These are phyloP conservation scores for Lasiosphaeris hirsuta DNA, from an alignment of 495 filamentous ascomycete genomes.

Conservation along the genomic window DNA sequence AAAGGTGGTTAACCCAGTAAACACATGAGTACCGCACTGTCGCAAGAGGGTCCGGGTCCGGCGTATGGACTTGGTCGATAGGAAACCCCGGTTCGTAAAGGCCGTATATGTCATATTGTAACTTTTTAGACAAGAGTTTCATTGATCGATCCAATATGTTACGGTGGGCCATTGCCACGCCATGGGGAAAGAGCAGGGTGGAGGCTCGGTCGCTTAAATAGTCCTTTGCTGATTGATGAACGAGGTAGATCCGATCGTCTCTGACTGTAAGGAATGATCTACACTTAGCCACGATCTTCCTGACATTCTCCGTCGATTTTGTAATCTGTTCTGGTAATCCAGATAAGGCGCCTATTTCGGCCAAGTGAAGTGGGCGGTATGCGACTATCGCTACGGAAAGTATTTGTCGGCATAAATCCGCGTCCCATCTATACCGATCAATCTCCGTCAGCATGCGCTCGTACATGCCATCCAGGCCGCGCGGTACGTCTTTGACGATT, in stretches of 20 bases:
- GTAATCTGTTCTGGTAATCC: constrained; percentile 1
- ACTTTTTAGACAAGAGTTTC: constrained; percentile 14
- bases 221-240: constrained; percentile 43
- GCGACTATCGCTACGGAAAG: constrained; percentile 14
- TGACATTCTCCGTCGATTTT: neutral
- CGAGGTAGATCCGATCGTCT: constrained; percentile 28
- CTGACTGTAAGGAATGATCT: constrained; percentile 33
- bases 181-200: constrained; percentile 1
- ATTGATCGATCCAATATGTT: constrained; percentile 30
- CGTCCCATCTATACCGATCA: neutral
- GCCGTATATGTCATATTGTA: constrained; percentile 21
- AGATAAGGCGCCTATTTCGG: constrained; percentile 19
- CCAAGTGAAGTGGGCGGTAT: constrained; percentile 21
- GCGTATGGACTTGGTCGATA: constrained; percentile 15
- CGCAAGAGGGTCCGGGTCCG: constrained; percentile 30
- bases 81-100: constrained; percentile 11
- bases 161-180: constrained; percentile 25
- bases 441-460: constrained; percentile 24
- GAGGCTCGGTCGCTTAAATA: constrained; percentile 20
- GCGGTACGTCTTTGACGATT: too few species aligned
- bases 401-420: constrained; percentile 18
- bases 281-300: constrained; percentile 19
- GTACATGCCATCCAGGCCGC: constrained; percentile 27
- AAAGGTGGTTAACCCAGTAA: constrained; percentile 39
- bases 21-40: constrained; percentile 34